Evolutionary conservation across 2,329 filamentous ascomycete genomes (phyloP).

Genomic region (Stagonosporopsis cucurbitacearum): DNA sequence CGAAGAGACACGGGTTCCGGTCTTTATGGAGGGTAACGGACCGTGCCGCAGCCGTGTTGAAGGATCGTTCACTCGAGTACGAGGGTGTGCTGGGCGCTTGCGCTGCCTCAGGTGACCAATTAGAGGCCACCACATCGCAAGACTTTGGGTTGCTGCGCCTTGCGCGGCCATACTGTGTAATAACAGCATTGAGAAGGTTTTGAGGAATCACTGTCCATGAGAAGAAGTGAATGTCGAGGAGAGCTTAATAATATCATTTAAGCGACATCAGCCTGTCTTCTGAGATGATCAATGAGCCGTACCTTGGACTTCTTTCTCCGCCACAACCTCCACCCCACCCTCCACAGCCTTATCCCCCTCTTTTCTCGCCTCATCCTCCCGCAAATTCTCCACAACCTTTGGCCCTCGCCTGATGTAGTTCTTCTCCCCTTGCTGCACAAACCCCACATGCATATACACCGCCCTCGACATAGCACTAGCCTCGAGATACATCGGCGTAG

Average conservation of each 20-base stretch:
- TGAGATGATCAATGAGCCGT: background rate
- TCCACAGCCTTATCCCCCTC: conserved; percentile 7
- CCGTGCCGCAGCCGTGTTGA: background rate
- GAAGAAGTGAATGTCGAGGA: background rate
- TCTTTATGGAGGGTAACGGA: background rate
- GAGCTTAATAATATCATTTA: background rate
- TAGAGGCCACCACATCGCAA: conserved; percentile 1
- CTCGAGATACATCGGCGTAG: conserved; percentile 42
- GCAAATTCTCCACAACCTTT: conserved; percentile 10
- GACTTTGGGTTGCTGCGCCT: background rate
- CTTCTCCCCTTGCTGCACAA: conserved; percentile 26
- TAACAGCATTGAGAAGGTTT: background rate
- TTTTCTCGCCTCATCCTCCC: conserved; percentile 1
- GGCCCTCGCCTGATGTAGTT: background rate
- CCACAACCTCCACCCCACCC: conserved; percentile 3
- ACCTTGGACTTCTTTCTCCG: background rate
- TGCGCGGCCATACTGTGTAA: background rate
- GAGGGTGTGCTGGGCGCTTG: background rate
- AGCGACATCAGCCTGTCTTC: no score
- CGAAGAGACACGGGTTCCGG: no score
- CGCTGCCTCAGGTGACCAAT: background rate
- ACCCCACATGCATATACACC: conserved; percentile 42
- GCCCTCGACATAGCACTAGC: conserved; percentile 28
- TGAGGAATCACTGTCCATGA: background rate
- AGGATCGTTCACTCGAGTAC: background rate